Conservation (phyloP, 305 asterid genomes). For the Fraxinus paxiana region DNA sequence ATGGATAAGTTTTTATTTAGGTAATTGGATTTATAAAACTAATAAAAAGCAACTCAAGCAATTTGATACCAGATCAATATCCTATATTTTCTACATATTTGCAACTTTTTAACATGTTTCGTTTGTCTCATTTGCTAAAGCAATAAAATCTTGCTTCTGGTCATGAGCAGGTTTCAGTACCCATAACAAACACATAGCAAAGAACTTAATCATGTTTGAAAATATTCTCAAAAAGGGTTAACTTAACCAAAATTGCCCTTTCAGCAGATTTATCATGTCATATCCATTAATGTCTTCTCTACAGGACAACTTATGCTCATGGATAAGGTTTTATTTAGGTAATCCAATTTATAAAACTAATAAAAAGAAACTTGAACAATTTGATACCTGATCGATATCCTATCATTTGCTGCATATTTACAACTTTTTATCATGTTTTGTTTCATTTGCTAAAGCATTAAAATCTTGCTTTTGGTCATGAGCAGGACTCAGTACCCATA, state of each 20-base stretch:
- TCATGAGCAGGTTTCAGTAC: neutral
- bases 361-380: neutral
- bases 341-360: neutral
- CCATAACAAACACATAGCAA: neutral
- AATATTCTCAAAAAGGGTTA: neutral
- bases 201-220: neutral
- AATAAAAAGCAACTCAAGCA: neutral
- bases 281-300: neutral
- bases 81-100: neutral
- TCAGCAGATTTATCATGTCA: neutral
- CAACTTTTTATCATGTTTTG: neutral
- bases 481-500: neutral
- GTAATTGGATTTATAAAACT: neutral
- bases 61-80: neutral
- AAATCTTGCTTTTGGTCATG: neutral
- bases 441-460: neutral
- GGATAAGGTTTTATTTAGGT: neutral
- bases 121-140: neutral
- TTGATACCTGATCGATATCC: neutral
- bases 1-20: neutral
- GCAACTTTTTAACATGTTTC: neutral
- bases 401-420: neutral
- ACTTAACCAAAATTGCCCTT: neutral
- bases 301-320: neutral
- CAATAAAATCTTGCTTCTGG: neutral